Base-by-base conservation (phyloP, 352 stramenopile genomes). In the Phytopythium vexans region DNA sequence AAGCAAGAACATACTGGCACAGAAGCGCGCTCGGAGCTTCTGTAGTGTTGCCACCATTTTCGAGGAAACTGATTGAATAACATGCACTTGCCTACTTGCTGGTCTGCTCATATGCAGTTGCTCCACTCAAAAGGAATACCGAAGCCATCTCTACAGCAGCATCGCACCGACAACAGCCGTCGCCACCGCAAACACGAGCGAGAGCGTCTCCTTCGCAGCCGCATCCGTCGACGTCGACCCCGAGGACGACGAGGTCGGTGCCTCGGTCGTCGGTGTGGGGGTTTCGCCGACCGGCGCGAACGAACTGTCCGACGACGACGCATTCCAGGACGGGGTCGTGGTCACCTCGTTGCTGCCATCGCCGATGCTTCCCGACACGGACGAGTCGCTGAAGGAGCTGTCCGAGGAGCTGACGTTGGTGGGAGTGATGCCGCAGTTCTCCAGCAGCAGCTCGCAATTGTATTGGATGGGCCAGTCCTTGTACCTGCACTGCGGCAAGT, bases 401-500 rank as follows among this genome's bases (percentile, higher is more conserved):
- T 44, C 58, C 12, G 6, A 49, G 21, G 44, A 63, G 42, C 31
- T 48, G 32, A 57, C 51, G 54, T 74, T 79, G 11, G 46, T 63
- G 10, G 77, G 72, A n/a, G 54, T 68, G 52, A 78, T 69, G 41
- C 66, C 72, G 59, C 76, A 88, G 60, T 65, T 75, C 41, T 70
- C 46, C 35, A 89, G 74, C 41, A 82, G 53, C 37, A 60, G 55
- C 53, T 62, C 60, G 31, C 68, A 56, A 44, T 66, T 60, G 42
- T 74, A 68, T 52, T 79, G 66, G 49, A 86, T 59, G 0, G 63
- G 66, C 73, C 66, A 82, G 56, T 78, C 63, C 27, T 75, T 41
- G 64, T 78, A 88, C 31, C 65, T 69, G 59, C 81, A 92, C 44
- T 86, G 61, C 7, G 81, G 77, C 52, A 92, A 56, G 47, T 41